These are phyloP conservation scores for Diplocarpon mali DNA, from an alignment of 2,329 filamentous ascomycete species.

Conservation along the genomic window DNA sequence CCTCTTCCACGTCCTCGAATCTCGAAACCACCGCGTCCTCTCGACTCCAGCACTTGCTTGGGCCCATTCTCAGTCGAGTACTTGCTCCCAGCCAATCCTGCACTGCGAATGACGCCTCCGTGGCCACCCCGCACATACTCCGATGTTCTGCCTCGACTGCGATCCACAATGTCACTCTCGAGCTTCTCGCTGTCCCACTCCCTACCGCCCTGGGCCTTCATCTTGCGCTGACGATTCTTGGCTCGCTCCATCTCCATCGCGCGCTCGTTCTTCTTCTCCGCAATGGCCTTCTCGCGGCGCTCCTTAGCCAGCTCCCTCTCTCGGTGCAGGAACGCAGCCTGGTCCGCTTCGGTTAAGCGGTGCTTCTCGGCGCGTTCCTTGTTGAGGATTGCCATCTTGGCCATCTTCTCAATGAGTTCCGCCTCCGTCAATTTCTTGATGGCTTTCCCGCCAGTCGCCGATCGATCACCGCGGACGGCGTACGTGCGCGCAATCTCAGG, in stretches of 20 bases:
- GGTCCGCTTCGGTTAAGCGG: conserved; percentile 55
- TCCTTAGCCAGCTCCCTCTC: conserved; percentile 47
- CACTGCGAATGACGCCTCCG: conserved; percentile 23
- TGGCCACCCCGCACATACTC: conserved; percentile 24
- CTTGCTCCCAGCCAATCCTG: conserved; percentile 14
- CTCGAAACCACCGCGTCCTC: conserved; percentile 11
- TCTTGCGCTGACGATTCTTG: conserved; percentile 27
- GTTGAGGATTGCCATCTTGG: conserved; percentile 49
- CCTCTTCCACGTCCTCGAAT: conserved; percentile 17
- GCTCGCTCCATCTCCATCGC: conserved; percentile 27
- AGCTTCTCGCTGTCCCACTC: conserved; percentile 28
- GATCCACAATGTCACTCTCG: conserved; percentile 25
- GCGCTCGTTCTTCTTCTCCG: conserved; percentile 22
- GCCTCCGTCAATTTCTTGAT: conserved; percentile 53
- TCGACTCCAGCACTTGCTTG: not conserved
- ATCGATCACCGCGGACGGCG: conserved; percentile 43
- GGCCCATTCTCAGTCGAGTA: conserved; percentile 11
- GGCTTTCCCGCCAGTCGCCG: conserved; percentile 39
- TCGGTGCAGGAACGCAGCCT: conserved; percentile 51
- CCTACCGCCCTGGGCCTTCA: conserved; percentile 25
- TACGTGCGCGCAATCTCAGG: conserved; percentile 21
- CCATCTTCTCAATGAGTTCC: conserved; percentile 49
- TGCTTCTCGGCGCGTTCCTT: conserved; percentile 48
- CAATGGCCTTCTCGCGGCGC: conserved; percentile 24
- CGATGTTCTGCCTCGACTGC: conserved; percentile 16